Evolutionary conservation across 352 stramenopile genomes (phyloP), one percentile per base, ranked within the genome.

Genomic region (Globisporangium middletonii): DNA sequence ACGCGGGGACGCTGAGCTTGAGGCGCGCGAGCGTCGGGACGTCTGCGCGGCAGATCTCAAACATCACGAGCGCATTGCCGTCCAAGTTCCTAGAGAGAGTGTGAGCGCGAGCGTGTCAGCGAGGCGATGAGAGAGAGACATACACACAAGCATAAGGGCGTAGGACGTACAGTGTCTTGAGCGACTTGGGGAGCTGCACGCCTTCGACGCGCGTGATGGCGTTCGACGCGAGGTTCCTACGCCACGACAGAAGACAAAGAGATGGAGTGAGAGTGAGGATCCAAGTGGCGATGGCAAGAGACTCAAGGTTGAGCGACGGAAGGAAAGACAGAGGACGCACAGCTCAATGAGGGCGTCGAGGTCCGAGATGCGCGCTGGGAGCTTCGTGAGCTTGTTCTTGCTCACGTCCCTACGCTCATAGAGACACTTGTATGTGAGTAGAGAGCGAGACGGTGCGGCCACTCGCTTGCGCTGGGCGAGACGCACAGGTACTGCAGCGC

Each of bases 161-260:
- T 23, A 23, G 23, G 23, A 62, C 9, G 37, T 67, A 74, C 46
- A 85, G 45, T 49, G 61, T 77, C 30, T 65, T 64, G 23, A 85
- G 71, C 4, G 72, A 81, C 26, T 73, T 77, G 7, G 80, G 73
- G 30, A 90, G 81, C 3, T 67, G 68, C 33, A 86, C 60, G 35
- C 69, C 68, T 11, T 57, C 59, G 45, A 90, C 65, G n/a, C 66
- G 51, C 33, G 76, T 75, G 57, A 86, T 82, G 1, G 58, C 63
- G 33, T 87, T 90, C 15, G 65, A 73, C 11, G 73, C 72, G 38
- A 90, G 74, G 53, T 83, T 88, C 19, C 79, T 90, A 53, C 23
- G 23, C 0, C 23, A 23, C 23, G 23, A 18, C 51, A 51, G n/a
- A 37, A 38, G 57, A 4, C 9, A 49, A 7, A 35, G 19, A 27